Base-by-base conservation (phyloP, 495 filamentous ascomycete species). In the Chaetomium tenue region DNA sequence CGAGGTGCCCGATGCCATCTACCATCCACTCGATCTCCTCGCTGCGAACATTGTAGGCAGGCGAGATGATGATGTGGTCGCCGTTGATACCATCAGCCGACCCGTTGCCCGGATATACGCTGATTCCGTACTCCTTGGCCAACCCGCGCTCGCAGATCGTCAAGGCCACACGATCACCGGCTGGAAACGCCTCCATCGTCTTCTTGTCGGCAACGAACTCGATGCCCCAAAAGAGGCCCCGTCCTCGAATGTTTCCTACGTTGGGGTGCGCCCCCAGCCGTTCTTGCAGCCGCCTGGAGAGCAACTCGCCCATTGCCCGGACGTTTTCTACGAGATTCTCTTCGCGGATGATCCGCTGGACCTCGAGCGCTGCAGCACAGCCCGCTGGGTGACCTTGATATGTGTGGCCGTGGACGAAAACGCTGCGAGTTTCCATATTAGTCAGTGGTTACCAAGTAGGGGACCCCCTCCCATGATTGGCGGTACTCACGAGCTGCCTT, bases 11-110 rank as follows among this genome's bases (percentile, higher is more conserved):
- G 39, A 86, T 80, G 0, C 70, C 74, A 11, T 66, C 56, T 7
- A 71, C 72, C 16, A 91, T 86, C 54, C 74, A 76, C 65, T 87
- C 83, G 59, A 91, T 81, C 37, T 90, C 88, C 13, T 84, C 81
- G 39, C 72, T 73, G 0, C 82, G 84, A 51, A 89, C 78, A 62
- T 83, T 92, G 74, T 88, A 95, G 1, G 91, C 82, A 4, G 92
- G 92, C 23, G 88, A 83, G 60, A 96, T 67, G 39, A 95, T 77
- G 16, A 93, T 75, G 76, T 92, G 88, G 69, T 97, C 92, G 1
- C 91, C 91, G 3, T 68, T 74, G 33, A 81, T 71, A 0, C 90
- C 89, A 70, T 91, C 88, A 0, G 80, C 84, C 0, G 87, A 87
- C 5, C 91, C 91, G 2, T 79, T 72, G 6, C 87, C 86, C 23